Evolutionary conservation across 805 yeast species (phyloP).

Genomic region (Grigorovia transvaalensis): DNA sequence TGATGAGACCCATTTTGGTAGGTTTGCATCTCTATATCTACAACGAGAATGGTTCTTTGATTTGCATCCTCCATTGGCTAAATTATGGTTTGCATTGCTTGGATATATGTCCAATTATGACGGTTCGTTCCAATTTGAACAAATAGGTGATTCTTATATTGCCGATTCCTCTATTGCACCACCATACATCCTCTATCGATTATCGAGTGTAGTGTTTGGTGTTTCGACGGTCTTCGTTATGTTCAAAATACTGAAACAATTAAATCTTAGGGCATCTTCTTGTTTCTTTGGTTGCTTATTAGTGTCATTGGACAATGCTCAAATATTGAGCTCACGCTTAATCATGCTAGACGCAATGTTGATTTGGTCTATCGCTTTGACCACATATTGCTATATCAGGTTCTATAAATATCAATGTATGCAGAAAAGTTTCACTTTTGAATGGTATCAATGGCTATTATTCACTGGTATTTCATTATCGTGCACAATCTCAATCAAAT

Average conservation of each 20-base stretch:
- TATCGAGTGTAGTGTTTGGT: constrained; percentile 71
- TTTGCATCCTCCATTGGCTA: constrained; percentile 95
- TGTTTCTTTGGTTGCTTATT: constrained; percentile 64
- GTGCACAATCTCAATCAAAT: constrained; percentile 86
- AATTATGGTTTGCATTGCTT: constrained; percentile 75
- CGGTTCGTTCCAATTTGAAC: constrained; percentile 81
- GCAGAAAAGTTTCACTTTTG: constrained; percentile 44
- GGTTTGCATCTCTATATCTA: constrained; percentile 71
- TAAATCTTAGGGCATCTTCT: constrained; percentile 73
- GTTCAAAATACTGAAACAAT: constrained; percentile 73
- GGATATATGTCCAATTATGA: constrained; percentile 87
- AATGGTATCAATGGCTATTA: constrained; percentile 83
- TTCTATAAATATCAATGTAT: constrained; percentile 57
- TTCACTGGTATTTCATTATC: constrained; percentile 78
- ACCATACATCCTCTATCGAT: constrained; percentile 75
- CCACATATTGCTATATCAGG: constrained; percentile 66
- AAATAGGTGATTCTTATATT: constrained; percentile 70
- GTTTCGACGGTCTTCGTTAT: constrained; percentile 70
- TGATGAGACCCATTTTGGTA: constrained; percentile 80
- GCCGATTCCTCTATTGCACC: constrained; percentile 26
- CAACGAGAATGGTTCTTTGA: constrained; percentile 89
- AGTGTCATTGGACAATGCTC: constrained; percentile 81
- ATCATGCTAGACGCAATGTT: constrained; percentile 85
- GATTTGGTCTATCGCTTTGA: constrained; percentile 67
- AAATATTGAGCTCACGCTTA: constrained; percentile 77